Percentiles rank a stretch among this genome's conserved stretches.
These are phyloP conservation scores for Talaromyces nanjingensis DNA, from an alignment of 495 filamentous ascomycete species.

Conservation along the genomic window DNA sequence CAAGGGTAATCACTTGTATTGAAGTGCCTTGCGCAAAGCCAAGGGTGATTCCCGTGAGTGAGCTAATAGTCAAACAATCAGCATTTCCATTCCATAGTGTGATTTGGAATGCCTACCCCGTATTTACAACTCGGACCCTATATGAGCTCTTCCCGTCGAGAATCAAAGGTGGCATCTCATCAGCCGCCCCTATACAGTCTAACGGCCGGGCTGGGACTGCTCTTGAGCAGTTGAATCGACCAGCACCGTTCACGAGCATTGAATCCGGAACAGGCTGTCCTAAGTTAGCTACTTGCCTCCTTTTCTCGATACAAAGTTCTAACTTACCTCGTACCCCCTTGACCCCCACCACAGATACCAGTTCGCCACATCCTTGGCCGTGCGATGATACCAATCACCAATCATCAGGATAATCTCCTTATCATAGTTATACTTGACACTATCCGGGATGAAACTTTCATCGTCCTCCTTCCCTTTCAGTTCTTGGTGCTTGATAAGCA, in stretches of 20 bases:
- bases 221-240: slow-evolving; percentile 41
- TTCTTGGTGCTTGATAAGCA: background rate
- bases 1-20: slow-evolving; percentile 28
- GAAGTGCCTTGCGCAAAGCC: slow-evolving; percentile 12
- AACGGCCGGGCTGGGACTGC: slow-evolving; percentile 41
- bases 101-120: slow-evolving; percentile 19
- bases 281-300: background rate
- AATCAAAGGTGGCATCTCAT: slow-evolving; percentile 18
- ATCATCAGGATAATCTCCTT: slow-evolving; percentile 39
- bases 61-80: slow-evolving; percentile 15
- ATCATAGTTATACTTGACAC: slow-evolving; percentile 23
- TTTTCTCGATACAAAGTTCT: background rate
- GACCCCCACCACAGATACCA: slow-evolving; percentile 40
- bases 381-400: slow-evolving; percentile 48
- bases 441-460: background rate
- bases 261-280: slow-evolving; percentile 45
- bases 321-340: slow-evolving; percentile 39
- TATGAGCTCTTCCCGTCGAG: slow-evolving; percentile 16
- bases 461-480: background rate
- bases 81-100: no score
- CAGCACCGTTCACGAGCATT: slow-evolving; percentile 42
- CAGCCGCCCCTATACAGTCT: slow-evolving; percentile 26
- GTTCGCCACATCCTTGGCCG: slow-evolving; percentile 29
- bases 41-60: slow-evolving; percentile 37
- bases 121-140: slow-evolving; percentile 31